phyloP scores from a whole-genome alignment of 73 alveolate species.

The Diophrys sp. region DNA sequence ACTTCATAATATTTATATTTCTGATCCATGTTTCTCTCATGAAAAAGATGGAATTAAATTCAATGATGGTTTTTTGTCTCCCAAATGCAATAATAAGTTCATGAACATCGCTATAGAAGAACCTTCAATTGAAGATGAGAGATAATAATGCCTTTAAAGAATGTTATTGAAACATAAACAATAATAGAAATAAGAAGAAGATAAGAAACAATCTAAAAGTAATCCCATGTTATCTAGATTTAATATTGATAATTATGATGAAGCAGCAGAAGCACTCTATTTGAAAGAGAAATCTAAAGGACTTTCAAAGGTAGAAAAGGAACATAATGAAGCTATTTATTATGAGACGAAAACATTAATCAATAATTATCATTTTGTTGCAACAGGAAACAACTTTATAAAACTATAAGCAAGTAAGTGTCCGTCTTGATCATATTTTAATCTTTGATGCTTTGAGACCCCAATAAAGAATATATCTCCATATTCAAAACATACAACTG shows the following conservation, averaged over 20 bases:
- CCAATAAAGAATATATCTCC: constrained; percentile 45
- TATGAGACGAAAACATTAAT: background rate
- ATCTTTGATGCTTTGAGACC: background rate
- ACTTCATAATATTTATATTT: too few species aligned
- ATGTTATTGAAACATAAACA: constrained; percentile 29
- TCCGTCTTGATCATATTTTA: too few species aligned
- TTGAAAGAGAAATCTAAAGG: constrained; percentile 62
- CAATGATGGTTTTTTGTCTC: background rate
- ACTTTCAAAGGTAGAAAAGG: constrained; percentile 66
- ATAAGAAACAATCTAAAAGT: background rate
- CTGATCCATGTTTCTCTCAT: background rate
- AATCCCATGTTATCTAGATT: constrained; percentile 13
- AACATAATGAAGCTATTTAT: constrained; percentile 41
- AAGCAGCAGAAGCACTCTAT: constrained; percentile 32
- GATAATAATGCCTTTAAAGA: background rate
- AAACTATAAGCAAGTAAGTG: too few species aligned
- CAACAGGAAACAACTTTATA: too few species aligned
- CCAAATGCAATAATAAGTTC: background rate
- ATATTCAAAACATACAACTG: too few species aligned
- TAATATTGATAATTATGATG: constrained; percentile 20
- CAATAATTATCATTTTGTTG: too few species aligned
- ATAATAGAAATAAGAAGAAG: constrained; percentile 20
- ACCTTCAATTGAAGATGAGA: background rate
- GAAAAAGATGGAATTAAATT: background rate
- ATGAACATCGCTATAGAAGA: background rate